These are phyloP conservation scores for Kondoa subrosea DNA, from an alignment of 768 basidiomycete genomes.

Conservation along the genomic window DNA sequence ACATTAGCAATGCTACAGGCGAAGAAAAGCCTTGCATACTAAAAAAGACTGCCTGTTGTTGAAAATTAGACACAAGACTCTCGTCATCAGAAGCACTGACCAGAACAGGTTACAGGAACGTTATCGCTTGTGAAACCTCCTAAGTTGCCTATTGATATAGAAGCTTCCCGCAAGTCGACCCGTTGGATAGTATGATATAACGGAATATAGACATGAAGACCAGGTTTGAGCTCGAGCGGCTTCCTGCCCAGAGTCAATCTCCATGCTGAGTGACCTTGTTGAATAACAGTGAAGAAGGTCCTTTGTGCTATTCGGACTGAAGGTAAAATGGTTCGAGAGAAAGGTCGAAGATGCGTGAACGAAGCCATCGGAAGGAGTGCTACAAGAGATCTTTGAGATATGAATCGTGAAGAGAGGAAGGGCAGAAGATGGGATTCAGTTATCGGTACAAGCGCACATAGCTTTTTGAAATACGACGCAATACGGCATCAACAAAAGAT, in stretches of 20 bases:
- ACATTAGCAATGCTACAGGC: background rate
- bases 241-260: background rate
- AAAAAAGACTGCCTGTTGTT: background rate
- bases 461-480: no score
- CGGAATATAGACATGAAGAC: background rate
- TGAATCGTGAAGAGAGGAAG: no score
- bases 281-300: background rate
- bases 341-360: no score
- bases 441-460: no score
- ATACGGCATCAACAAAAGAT: no score
- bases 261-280: background rate
- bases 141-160: background rate
- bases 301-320: no score
- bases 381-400: no score
- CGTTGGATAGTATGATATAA: background rate
- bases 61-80: no score
- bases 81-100: background rate
- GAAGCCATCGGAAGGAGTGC: no score
- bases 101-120: background rate
- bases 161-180: background rate
- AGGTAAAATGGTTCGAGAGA: no score
- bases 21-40: background rate
- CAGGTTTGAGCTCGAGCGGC: background rate
- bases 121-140: background rate
- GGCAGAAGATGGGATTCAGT: no score